These are phyloP conservation scores for Monosporascus ibericus DNA, from an alignment of 2,329 filamentous ascomycete species.

Conservation along the genomic window DNA sequence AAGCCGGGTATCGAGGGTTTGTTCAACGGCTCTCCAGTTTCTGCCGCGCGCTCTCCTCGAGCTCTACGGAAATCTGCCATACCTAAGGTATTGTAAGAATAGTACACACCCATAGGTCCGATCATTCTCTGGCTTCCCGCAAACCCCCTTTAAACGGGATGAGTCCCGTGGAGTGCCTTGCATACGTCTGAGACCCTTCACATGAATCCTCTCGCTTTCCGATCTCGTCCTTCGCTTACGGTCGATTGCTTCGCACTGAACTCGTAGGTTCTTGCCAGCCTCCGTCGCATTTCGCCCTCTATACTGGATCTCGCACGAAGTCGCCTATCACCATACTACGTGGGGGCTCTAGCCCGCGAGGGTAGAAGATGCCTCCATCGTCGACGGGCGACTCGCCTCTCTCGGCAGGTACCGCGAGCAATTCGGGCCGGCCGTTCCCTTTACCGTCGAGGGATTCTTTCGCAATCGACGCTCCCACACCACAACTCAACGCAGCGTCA, in stretches of 20 bases:
- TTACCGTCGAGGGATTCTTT: constrained; percentile 41
- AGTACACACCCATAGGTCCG: neutral
- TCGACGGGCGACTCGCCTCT: constrained; percentile 48
- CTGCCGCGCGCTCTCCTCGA: neutral
- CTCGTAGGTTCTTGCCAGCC: neutral
- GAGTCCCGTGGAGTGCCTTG: neutral
- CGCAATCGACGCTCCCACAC: constrained; percentile 41
- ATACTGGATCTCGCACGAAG: neutral
- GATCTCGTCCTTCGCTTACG: neutral
- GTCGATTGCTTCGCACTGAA: neutral
- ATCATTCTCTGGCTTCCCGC: neutral
- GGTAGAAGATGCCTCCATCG: constrained; percentile 43
- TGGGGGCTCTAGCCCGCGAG: constrained; percentile 10
- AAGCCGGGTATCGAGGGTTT: neutral
- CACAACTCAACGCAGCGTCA: constrained; percentile 34
- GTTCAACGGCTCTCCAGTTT: neutral
- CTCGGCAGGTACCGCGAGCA: constrained; percentile 33
- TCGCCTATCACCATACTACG: constrained; percentile 1
- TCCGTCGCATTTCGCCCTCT: neutral
- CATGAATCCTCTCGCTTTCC: neutral
- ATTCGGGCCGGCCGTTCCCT: constrained; percentile 35
- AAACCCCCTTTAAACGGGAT: neutral
- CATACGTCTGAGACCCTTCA: neutral
- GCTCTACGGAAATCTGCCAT: neutral
- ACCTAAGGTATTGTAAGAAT: neutral